Conservation (phyloP, 2,329 filamentous ascomycete genomes). For the Nemania abortiva region DNA sequence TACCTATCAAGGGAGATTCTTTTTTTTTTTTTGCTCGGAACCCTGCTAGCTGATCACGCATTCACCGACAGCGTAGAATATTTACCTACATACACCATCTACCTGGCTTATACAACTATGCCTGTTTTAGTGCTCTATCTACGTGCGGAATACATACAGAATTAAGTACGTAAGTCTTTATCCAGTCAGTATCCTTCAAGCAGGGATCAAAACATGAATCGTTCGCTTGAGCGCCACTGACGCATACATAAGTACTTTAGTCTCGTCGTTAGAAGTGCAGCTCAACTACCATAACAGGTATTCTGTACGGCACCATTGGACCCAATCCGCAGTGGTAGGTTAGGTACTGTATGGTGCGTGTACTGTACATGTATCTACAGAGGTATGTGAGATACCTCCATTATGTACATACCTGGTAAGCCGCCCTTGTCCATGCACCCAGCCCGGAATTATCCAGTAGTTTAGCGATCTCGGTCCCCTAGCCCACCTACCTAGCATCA, state of each 20-base stretch:
- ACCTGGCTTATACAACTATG: not conserved
- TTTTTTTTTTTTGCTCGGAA: not conserved
- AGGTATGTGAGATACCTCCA: not conserved
- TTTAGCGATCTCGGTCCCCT: constrained; percentile 31
- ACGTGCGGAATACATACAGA: not conserved
- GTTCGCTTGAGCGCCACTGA: constrained; percentile 32
- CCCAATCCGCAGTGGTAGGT: not conserved
- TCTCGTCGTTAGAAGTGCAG: constrained; percentile 6
- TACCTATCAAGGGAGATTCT: not conserved
- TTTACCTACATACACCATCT: not conserved
- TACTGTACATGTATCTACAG: constrained; percentile 18
- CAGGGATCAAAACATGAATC: constrained; percentile 20
- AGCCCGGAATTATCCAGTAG: constrained; percentile 31
- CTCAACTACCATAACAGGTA: constrained; percentile 2
- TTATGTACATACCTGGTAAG: constrained; percentile 6
- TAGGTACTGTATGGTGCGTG: not conserved
- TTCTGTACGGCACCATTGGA: not conserved
- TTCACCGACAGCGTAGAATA: not conserved
- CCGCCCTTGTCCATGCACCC: constrained; percentile 15
- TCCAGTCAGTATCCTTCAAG: not conserved
- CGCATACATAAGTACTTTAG: constrained; percentile 9
- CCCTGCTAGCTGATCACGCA: not conserved
- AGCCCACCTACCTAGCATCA: constrained; percentile 20
- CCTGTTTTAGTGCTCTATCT: constrained; percentile 6
- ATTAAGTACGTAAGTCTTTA: not conserved